Conservation (phyloP, 2,329 filamentous ascomycete species). For the Nakataea oryzae region DNA sequence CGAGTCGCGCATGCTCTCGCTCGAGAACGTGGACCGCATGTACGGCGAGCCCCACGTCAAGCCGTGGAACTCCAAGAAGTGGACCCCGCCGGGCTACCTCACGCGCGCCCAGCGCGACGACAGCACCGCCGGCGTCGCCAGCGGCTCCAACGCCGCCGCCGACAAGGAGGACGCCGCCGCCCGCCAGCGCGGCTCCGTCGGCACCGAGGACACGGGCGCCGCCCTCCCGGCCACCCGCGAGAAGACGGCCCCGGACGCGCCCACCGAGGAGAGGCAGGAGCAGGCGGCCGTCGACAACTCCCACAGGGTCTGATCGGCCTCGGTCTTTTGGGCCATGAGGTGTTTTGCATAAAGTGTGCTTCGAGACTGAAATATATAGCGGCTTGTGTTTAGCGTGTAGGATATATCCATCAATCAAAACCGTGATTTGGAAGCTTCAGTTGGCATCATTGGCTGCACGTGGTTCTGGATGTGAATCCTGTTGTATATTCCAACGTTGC, state of each 20-base stretch:
- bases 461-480: not conserved
- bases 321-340: not conserved
- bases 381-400: not conserved
- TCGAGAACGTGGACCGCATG: conserved; percentile 75
- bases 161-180: too few relatives aligned
- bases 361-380: not conserved
- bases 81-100: conserved; percentile 3
- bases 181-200: not conserved
- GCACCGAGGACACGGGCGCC: not conserved
- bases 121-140: not conserved
- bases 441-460: not conserved
- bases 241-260: not conserved
- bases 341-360: not conserved
- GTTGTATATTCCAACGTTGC: too few relatives aligned
- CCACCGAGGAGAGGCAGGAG: not conserved
- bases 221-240: not conserved
- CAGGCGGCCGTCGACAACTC: not conserved
- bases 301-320: not conserved
- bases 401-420: not conserved
- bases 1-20: conserved; percentile 72
- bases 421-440: too few relatives aligned
- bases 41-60: conserved; percentile 40
- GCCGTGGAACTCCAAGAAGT: conserved; percentile 2
- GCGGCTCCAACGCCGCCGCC: not conserved
- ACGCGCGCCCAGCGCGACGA: not conserved